phyloP scores from a whole-genome alignment of 2,329 filamentous ascomycete genomes.

The Huntiella moniliformis region DNA sequence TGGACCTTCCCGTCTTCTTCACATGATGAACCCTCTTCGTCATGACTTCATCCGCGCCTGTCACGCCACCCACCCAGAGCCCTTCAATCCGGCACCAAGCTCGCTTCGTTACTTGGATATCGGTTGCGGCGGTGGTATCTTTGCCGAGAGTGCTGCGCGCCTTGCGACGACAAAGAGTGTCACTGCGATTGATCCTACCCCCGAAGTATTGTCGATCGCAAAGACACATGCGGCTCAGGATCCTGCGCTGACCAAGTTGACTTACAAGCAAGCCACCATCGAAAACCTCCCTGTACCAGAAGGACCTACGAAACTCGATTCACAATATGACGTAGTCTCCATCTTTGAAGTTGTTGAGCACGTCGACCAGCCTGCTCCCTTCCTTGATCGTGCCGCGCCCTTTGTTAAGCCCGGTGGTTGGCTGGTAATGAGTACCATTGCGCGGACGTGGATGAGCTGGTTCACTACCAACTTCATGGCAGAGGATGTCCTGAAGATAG shows the following conservation, averaged over 20 bases:
- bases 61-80: slow-evolving; percentile 32
- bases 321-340: slow-evolving; percentile 60
- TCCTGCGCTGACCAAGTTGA: slow-evolving; percentile 47
- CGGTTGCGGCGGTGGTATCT: slow-evolving; percentile 91
- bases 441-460: slow-evolving; percentile 75
- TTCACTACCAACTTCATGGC: slow-evolving; percentile 82
- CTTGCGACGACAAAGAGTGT: slow-evolving; percentile 43
- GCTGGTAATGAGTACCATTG: slow-evolving; percentile 84
- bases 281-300: slow-evolving; percentile 41
- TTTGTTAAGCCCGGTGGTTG: slow-evolving; percentile 83
- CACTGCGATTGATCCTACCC: slow-evolving; percentile 60
- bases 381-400: slow-evolving; percentile 50
- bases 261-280: slow-evolving; percentile 58
- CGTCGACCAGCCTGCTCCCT: slow-evolving; percentile 55
- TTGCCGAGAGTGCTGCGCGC: slow-evolving; percentile 70
- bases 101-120: slow-evolving; percentile 66
- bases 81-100: slow-evolving; percentile 17
- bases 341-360: slow-evolving; percentile 95
- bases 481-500: slow-evolving; percentile 71
- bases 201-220: slow-evolving; percentile 56
- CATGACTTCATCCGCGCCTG: slow-evolving; percentile 78
- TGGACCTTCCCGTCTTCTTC: slow-evolving; percentile 75
- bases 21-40: slow-evolving; percentile 94
- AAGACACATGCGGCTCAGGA: slow-evolving; percentile 56
- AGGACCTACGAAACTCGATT: slow-evolving; percentile 14